phyloP scores from a whole-genome alignment of 2,329 filamentous ascomycete species.

The Nothophoma quercina region DNA sequence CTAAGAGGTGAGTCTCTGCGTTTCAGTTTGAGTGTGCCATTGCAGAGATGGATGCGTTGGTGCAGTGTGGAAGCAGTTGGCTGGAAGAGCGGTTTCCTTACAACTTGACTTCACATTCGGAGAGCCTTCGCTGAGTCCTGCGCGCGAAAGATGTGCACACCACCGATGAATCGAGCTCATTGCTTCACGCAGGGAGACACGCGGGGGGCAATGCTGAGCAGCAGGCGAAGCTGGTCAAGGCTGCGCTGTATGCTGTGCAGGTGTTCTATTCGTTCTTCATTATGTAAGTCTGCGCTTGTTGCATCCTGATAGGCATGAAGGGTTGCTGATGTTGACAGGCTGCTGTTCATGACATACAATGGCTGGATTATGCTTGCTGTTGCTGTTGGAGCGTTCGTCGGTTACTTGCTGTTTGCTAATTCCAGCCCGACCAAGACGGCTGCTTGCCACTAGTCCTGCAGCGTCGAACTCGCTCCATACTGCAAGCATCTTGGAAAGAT shows the following conservation, averaged over 20 bases:
- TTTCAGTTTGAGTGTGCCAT: background rate
- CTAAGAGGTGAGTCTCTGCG: constrained; percentile 40
- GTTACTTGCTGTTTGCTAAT: constrained; percentile 80
- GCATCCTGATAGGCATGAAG: no score
- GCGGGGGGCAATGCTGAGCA: constrained; percentile 66
- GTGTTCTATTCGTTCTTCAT: constrained; percentile 99
- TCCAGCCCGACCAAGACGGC: constrained; percentile 81
- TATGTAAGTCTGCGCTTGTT: no score
- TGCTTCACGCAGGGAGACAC: constrained; percentile 74
- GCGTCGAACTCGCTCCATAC: background rate
- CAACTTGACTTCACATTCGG: constrained; percentile 13
- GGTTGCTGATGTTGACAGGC: constrained; percentile 68
- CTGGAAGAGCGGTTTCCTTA: constrained; percentile 16
- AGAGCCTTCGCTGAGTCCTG: constrained; percentile 39
- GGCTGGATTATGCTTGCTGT: constrained; percentile 97
- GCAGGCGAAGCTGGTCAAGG: constrained; percentile 79
- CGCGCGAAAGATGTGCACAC: constrained; percentile 31
- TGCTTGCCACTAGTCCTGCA: constrained; percentile 75
- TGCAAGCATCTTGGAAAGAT: background rate
- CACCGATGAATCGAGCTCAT: constrained; percentile 68
- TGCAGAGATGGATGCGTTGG: background rate
- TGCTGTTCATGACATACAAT: constrained; percentile 99
- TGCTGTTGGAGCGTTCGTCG: constrained; percentile 84
- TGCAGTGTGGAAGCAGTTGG: background rate
- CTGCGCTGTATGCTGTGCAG: constrained; percentile 85